Evolutionary conservation across 768 basidiomycete genomes (phyloP), one percentile per base, ranked within the genome.

Genomic region (Pulveroboletus frians): DNA sequence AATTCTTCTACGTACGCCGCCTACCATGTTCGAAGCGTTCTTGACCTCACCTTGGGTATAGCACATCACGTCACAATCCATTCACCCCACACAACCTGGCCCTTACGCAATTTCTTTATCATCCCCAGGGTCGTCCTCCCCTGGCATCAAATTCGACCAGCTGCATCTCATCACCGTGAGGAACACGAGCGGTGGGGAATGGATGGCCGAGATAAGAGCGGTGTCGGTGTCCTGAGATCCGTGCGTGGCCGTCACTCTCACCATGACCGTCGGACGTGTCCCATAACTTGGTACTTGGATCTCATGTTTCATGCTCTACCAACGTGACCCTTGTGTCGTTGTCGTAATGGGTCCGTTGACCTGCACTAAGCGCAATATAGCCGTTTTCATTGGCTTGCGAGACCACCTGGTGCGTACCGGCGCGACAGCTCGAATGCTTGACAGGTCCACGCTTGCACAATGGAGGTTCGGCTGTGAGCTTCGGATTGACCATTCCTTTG

Each of bases 151-250:
- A 15, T 64, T 55, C 18, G 51, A 62, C 10, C 57, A 65, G 10
- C 40, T 64, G 26, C 61, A 57, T 9, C 53, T 64, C 11, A 52
- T 65, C 40, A 51, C 54, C 17, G 56, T 64, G 20, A 58, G 63
- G 47, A 60, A 60, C 37, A 65, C 61, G 29, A 63, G 63, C 41
- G 37, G 43, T 14, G 63, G 60, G 30, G 63, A 65, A 39, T 64
- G 63, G 63, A 47, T 53, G 48, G 58, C 63, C 9, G 63, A 64
- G 43, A 53, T 64, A 36, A 51, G 52, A 41, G 63, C 58, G 20
- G 54, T 65, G 35, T 46, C 23, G 26, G 38, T 43, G 39, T 31
- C 41, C 36, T 59, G 55, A 34, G 35, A 44, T 17, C 6, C 4
- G 53, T 51, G 51, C 52, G 59, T 61, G 15, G 7, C n/a, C 23